Percentiles rank a stretch among this genome's conserved stretches.
Conservation (phyloP, 2,329 filamentous ascomycete genomes). For the Arthrocladium fulminans region DNA sequence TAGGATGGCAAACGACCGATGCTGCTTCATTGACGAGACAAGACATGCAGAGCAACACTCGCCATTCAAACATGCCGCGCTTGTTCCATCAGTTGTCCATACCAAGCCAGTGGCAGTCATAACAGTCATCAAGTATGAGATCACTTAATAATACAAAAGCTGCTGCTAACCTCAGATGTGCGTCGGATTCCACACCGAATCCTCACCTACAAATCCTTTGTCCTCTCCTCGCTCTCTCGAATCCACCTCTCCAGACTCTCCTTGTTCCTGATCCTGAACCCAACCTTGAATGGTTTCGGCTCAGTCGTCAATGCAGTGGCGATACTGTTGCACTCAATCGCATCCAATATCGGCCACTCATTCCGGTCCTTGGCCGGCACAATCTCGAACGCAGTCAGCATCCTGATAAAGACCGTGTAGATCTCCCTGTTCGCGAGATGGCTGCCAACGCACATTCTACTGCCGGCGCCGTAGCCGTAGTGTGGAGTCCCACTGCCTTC, state of each 20-base stretch:
- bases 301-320: slow-evolving; percentile 53
- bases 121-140: too few relatives aligned
- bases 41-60: too few relatives aligned
- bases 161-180: not conserved
- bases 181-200: too few relatives aligned
- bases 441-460: slow-evolving; percentile 55
- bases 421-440: slow-evolving; percentile 57
- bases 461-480: slow-evolving; percentile 55
- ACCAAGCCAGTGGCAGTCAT: too few relatives aligned
- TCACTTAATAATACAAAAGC: not conserved
- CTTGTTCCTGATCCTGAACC: slow-evolving; percentile 43
- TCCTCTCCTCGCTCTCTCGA: slow-evolving; percentile 43
- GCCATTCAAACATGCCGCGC: too few relatives aligned
- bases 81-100: too few relatives aligned
- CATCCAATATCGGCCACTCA: slow-evolving; percentile 47
- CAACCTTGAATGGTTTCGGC: slow-evolving; percentile 55
- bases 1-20: too few relatives aligned
- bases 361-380: slow-evolving; percentile 37
- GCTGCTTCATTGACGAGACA: too few relatives aligned
- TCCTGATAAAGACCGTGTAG: slow-evolving; percentile 50
- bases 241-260: slow-evolving; percentile 45
- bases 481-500: slow-evolving; percentile 49
- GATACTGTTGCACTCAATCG: slow-evolving; percentile 49
- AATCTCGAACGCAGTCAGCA: slow-evolving; percentile 52
- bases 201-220: slow-evolving; percentile 35